Conservation (phyloP, 345 rosid species). For the Trapa incisa region DNA sequence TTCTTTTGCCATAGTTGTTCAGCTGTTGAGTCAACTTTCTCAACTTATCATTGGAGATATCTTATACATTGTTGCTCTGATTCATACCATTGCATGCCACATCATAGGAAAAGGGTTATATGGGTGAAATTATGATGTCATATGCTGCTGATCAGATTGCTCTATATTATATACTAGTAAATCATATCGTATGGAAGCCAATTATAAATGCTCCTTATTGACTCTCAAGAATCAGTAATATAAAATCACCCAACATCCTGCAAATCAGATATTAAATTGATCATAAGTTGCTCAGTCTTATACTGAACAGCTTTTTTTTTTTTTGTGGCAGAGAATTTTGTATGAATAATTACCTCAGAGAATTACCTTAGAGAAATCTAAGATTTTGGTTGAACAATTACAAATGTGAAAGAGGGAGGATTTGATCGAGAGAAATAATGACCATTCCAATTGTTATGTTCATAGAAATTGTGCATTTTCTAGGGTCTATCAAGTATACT, state of each 20-base stretch:
- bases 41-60: background rate
- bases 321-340: background rate
- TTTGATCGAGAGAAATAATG: background rate
- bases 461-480: background rate
- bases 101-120: background rate
- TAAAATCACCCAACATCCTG: too few relatives aligned
- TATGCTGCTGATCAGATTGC: slow-evolving; percentile 1
- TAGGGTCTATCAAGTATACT: background rate
- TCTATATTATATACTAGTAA: background rate
- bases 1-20: background rate
- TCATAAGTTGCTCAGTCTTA: background rate
- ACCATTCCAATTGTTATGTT: background rate
- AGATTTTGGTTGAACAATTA: background rate
- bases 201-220: background rate
- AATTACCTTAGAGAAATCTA: background rate
- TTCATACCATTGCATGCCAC: background rate
- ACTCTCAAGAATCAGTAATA: too few relatives aligned
- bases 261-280: too few relatives aligned
- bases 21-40: background rate
- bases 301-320: background rate
- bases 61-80: background rate
- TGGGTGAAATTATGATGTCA: background rate
- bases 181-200: background rate
- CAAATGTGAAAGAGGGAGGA: background rate
- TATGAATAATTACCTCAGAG: background rate